Evolutionary conservation across 78 protist species (phyloP).

Genomic region (Speleostelium caveatum): DNA sequence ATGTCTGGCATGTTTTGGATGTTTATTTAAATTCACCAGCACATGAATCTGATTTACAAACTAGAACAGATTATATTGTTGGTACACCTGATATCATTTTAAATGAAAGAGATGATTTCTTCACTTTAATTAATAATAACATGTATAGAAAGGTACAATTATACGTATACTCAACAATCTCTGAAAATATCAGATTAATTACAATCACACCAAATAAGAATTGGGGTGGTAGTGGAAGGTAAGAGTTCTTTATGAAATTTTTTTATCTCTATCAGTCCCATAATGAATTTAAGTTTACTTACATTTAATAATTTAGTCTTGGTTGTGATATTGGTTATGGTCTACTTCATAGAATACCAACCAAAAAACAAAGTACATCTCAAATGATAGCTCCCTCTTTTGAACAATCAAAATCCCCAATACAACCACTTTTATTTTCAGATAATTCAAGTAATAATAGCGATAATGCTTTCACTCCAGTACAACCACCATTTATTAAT

Average conservation of each 20-base stretch:
- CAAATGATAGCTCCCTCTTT: constrained; percentile 42
- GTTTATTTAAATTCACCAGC: constrained; percentile 86
- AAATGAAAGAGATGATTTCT: constrained; percentile 80
- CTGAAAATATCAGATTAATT: constrained; percentile 65
- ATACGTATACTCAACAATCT: constrained; percentile 63
- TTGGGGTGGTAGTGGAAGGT: constrained; percentile 85
- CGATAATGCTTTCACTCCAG: not conserved
- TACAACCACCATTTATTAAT: not conserved
- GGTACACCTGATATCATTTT: constrained; percentile 82
- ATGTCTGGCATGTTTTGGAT: constrained; percentile 90
- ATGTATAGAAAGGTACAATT: constrained; percentile 65
- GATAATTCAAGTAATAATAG: not conserved
- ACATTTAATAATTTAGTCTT: constrained; percentile 6
- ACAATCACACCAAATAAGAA: constrained; percentile 77
- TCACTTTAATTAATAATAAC: constrained; percentile 57
- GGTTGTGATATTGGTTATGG: constrained; percentile 82
- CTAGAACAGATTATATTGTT: constrained; percentile 84
- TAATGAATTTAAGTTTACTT: not conserved
- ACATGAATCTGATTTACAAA: constrained; percentile 78
- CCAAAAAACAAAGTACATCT: constrained; percentile 40
- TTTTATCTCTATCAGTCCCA: no score
- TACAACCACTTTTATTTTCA: not conserved
- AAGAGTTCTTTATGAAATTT: no score
- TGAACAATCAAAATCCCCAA: not conserved
- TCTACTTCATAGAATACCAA: constrained; percentile 64